These are phyloP conservation scores for Neoboletus magnificus DNA, from an alignment of 768 basidiomycete species.

Conservation along the genomic window DNA sequence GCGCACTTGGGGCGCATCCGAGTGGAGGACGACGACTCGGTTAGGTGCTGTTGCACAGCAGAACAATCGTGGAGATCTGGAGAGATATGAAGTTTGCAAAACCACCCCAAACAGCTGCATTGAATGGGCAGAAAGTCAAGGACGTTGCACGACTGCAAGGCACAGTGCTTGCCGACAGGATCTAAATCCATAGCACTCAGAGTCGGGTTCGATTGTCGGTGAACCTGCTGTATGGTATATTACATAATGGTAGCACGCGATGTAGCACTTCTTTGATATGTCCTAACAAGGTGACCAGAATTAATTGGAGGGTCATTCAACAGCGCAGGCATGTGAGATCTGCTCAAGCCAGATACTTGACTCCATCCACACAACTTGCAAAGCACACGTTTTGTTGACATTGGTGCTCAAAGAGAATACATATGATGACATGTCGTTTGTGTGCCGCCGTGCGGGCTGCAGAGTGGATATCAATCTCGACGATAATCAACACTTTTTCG, in stretches of 20 bases:
- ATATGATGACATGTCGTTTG: slow-evolving; percentile 2
- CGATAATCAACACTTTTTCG: slow-evolving; percentile 14
- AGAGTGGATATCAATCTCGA: slow-evolving; percentile 8
- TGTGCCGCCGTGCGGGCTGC: background rate
- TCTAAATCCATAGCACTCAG: slow-evolving; percentile 39
- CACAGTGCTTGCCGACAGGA: slow-evolving; percentile 63
- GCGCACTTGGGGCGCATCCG: slow-evolving; percentile 47
- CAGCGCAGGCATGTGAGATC: background rate
- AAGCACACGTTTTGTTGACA: background rate
- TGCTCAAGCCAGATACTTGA: background rate
- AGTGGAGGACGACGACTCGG: slow-evolving; percentile 5
- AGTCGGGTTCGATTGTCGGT: background rate
- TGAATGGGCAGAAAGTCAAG: slow-evolving; percentile 77
- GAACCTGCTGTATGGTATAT: background rate
- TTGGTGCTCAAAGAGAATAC: slow-evolving; percentile 9
- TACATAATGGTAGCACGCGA: no score
- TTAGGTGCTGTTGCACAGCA: background rate
- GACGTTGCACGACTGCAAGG: slow-evolving; percentile 52
- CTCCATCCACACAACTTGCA: background rate
- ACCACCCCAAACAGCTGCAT: slow-evolving; percentile 57
- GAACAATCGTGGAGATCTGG: slow-evolving; percentile 61
- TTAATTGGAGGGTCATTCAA: background rate
- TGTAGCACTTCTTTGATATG: no score
- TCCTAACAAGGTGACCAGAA: no score
- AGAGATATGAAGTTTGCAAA: slow-evolving; percentile 62